Conservation (phyloP, 2,329 filamentous ascomycete species). For the Aspergillus alliaceus region DNA sequence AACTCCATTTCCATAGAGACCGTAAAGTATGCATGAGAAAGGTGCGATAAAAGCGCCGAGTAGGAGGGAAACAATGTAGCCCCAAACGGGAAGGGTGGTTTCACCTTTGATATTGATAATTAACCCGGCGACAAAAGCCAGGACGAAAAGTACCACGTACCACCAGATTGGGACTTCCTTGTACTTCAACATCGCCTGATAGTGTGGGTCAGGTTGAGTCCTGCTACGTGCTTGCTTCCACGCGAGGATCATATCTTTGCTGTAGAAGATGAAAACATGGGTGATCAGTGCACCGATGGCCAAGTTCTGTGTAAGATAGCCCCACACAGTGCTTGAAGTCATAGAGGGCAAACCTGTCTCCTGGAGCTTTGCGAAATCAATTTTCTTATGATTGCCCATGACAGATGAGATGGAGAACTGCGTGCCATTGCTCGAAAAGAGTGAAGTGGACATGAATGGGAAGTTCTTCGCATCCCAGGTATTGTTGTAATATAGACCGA, state of each 20-base stretch:
- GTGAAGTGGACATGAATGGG: constrained; percentile 33
- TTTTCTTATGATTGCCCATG: constrained; percentile 20
- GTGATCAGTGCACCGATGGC: constrained; percentile 26
- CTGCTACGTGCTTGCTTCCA: constrained; percentile 22
- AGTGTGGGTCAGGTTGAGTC: constrained; percentile 22
- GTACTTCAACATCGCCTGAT: constrained; percentile 26
- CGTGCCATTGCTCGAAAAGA: constrained; percentile 30
- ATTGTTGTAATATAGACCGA: constrained; percentile 26
- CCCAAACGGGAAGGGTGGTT: constrained; percentile 50
- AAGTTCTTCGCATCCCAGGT: constrained; percentile 21
- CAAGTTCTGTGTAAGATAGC: constrained; percentile 16
- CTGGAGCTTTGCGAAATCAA: constrained; percentile 28
- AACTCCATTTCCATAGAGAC: constrained; percentile 21
- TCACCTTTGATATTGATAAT: constrained; percentile 49
- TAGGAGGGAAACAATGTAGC: constrained; percentile 48
- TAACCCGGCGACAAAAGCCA: constrained; percentile 50
- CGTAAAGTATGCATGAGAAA: constrained; percentile 32
- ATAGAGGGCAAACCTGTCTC: constrained; percentile 8
- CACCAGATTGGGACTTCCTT: constrained; percentile 45
- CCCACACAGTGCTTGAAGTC: constrained; percentile 27
- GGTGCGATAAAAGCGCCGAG: constrained; percentile 50
- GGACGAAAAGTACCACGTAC: constrained; percentile 44
- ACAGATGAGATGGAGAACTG: constrained; percentile 21
- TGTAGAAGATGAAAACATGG: constrained; percentile 26
- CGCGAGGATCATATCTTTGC: constrained; percentile 22